phyloP scores from a whole-genome alignment of 441 rosid species.

The Euphorbia schlechtendalii region DNA sequence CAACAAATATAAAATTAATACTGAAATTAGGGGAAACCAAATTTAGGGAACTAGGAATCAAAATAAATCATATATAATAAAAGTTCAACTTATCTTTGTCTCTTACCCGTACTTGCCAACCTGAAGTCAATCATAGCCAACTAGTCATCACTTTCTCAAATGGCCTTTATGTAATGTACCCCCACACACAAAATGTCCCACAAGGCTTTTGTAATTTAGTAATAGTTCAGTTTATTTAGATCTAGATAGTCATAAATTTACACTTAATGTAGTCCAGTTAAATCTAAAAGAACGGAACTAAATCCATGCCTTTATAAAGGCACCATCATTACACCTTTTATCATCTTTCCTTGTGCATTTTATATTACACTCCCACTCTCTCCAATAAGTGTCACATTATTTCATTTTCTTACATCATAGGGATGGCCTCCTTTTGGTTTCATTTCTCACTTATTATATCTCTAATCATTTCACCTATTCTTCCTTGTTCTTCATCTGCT shows the following conservation, averaged over 20 bases:
- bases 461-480: conserved; percentile 29
- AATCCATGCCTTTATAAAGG: conserved; percentile 20
- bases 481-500: conserved; percentile 30
- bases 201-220: no score
- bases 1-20: no score
- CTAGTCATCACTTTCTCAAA: conserved; percentile 23
- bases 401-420: conserved; percentile 62
- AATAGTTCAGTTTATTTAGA: no score
- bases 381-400: conserved; percentile 25
- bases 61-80: conserved; percentile 26
- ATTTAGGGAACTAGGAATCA: no score
- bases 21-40: no score
- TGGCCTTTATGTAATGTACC: conserved; percentile 15
- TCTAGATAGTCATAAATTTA: no score
- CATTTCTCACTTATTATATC: conserved; percentile 28
- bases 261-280: no score
- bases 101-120: conserved; percentile 31
- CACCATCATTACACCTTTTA: conserved; percentile 22
- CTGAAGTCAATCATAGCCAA: conserved; percentile 23
- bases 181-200: conserved; percentile 3
- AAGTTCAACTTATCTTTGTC: conserved; percentile 25
- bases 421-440: conserved; percentile 49
- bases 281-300: no score
- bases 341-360: neutral
- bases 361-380: conserved; percentile 6